Base-by-base conservation (phyloP, 805 yeast species). In the Diddensiella caesifluorescens region DNA sequence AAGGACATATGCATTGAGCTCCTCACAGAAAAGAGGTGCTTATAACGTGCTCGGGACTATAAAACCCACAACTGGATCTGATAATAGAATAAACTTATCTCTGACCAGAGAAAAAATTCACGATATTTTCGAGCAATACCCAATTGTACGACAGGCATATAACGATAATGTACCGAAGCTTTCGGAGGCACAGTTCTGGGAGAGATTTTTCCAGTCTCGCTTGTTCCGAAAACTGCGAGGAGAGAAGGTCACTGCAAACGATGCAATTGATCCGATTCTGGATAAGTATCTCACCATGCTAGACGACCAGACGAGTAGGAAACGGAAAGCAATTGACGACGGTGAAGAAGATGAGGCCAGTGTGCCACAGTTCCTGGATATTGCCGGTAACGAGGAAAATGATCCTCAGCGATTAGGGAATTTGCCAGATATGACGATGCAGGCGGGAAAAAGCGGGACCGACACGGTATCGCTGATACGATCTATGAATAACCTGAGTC, bases 101-200 rank as follows among this genome's bases (percentile, higher is more conserved):
- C 83, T 92, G 25, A 85, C 98, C 0, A 70, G 95, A 42, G 97
- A 89, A 47, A 88, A 83, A 47, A 89, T 92, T 55, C 80, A 77
- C 43, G 94, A 83, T 49, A 87, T 92, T 18, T 89, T 92, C 59
- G 85, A 80, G 39, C 95, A 90, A 45, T 92, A 90, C 56, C 98
- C 98, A 0, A 77, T 89, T 28, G 94, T 92, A 20, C 77, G 85
- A 46, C 77, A 75, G 48, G 97, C 97, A 0, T 92, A 84, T 56
- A 80, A 77, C 45, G 98, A 92, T 41, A 80, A 80, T 44, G 98
- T 92, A 3, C 98, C 97, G 1, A 80, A 81, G 47, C 70, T 92
- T 40, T 74, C 77, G 36, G 97, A 92, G 59, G 89, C 90, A 31
- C 95, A 84, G 56, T 92, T 92, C 54, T 92, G 98, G 98, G 86